Percentiles rank a stretch among this genome's conserved stretches.
Evolutionary conservation across 495 filamentous ascomycete genomes (phyloP).

Genomic region (Articulospora tetracladia): DNA sequence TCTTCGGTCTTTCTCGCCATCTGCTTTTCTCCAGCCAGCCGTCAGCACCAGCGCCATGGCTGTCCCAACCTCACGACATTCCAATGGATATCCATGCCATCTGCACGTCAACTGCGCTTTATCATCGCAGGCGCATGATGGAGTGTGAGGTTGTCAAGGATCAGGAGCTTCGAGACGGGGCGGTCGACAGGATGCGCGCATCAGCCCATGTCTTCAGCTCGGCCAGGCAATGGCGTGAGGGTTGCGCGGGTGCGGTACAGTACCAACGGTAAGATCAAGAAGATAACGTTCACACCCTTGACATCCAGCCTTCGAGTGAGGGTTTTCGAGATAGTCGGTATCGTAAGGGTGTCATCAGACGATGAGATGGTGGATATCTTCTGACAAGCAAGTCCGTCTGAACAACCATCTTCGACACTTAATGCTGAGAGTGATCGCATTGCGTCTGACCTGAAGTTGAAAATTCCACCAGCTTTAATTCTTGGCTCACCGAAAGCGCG

Average conservation of each 20-base stretch:
- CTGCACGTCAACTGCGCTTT: neutral
- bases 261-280: neutral
- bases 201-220: neutral
- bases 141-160: neutral
- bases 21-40: neutral
- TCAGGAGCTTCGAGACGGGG: neutral
- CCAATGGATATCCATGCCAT: neutral
- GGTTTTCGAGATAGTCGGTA: neutral
- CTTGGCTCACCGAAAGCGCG: neutral
- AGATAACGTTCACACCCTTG: neutral
- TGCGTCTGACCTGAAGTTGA: neutral
- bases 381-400: neutral
- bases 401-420: neutral
- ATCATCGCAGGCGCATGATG: neutral
- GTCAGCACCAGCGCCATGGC: neutral
- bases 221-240: neutral
- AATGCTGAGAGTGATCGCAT: neutral
- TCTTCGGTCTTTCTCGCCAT: neutral
- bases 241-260: neutral
- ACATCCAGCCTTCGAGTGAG: neutral
- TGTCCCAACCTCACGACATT: neutral
- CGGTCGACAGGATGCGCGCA: neutral
- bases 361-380: slow-evolving; percentile 5
- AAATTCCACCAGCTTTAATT: neutral
- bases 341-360: slow-evolving; percentile 3